Evolutionary conservation across 169 alveolate genomes (phyloP), one percentile per base, ranked within the genome.

Genomic region (Babesia microti): DNA sequence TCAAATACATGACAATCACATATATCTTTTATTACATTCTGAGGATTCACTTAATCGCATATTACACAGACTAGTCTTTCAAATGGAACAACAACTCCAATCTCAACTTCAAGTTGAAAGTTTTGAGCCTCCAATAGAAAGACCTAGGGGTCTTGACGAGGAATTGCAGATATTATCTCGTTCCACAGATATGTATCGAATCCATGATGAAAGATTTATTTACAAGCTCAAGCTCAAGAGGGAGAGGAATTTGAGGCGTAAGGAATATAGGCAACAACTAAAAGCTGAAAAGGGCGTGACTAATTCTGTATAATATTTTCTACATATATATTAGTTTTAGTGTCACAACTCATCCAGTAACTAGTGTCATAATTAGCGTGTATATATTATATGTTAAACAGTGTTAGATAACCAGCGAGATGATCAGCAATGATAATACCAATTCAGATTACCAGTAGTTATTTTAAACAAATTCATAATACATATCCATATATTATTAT

Each of bases 121-220:
- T 19, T 37, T 63, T 6, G 30, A 63, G 24, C 60, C 51, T 27
- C 41, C 37, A 28, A 11, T 28, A 11, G 68, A 67, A 0, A 6
- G 51, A 5, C 75, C 75, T 0, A n/a, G n/a, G n/a, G n/a, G n/a
- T n/a, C n/a, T n/a, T n/a, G n/a, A n/a, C n/a, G 75, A 29, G 57
- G 61, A 63, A 18, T 29, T 63, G 14, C 75, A 63, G 39, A 15
- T 63, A 33, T 32, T 63, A 12, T 63, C 75, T 0, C 43, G 45
- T 37, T 53, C 68, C 32, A 67, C 51, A 7, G 53, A 57, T 12
- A 54, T 63, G 75, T 63, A 63, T 21, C 57, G 75, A 11, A 36
- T 63, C 22, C 75, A 63, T 36, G 75, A 63, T 45, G 75, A 63
- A 27, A 29, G 75, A 18, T 59, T 53, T 36, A 24, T 63, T 39